These are phyloP conservation scores for Zangia roseola DNA, from an alignment of 768 basidiomycete genomes.

Conservation along the genomic window DNA sequence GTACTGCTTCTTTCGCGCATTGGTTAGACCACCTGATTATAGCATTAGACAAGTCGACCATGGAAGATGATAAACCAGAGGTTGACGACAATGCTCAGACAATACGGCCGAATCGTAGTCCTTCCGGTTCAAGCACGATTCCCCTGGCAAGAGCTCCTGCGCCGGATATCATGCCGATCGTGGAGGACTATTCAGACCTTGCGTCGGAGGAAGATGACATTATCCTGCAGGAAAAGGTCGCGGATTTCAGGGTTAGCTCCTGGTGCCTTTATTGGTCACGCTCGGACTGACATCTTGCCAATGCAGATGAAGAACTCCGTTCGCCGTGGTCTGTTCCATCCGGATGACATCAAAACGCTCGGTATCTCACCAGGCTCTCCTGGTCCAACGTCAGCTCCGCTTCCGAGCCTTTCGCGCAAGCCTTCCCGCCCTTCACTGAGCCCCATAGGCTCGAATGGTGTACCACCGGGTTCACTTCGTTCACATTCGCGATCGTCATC, in stretches of 20 bases:
- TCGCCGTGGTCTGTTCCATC: constrained; percentile 80
- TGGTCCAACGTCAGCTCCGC: constrained; percentile 66
- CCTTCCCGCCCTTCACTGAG: constrained; percentile 54
- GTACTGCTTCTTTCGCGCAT: not conserved
- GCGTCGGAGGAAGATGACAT: constrained; percentile 75
- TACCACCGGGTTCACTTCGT: constrained; percentile 27
- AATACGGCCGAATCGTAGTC: constrained; percentile 74
- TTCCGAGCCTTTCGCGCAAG: constrained; percentile 54
- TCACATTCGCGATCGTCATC: constrained; percentile 64
- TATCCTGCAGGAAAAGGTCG: constrained; percentile 72
- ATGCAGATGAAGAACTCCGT: constrained; percentile 65
- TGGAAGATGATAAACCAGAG: constrained; percentile 54
- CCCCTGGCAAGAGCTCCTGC: constrained; percentile 63
- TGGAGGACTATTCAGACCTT: constrained; percentile 92
- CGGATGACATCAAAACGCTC: constrained; percentile 82
- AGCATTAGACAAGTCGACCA: constrained; percentile 63
- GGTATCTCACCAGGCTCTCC: constrained; percentile 52
- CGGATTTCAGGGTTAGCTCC: constrained; percentile 70
- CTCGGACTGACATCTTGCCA: not conserved
- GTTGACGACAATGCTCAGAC: constrained; percentile 78
- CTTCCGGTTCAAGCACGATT: constrained; percentile 48
- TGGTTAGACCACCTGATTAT: not conserved
- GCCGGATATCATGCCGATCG: constrained; percentile 60
- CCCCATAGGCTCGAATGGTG: constrained; percentile 35
- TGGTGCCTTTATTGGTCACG: not conserved